Evolutionary conservation across 176 grass and related monocot species (phyloP).

Genomic region (Lolium rigidum): DNA sequence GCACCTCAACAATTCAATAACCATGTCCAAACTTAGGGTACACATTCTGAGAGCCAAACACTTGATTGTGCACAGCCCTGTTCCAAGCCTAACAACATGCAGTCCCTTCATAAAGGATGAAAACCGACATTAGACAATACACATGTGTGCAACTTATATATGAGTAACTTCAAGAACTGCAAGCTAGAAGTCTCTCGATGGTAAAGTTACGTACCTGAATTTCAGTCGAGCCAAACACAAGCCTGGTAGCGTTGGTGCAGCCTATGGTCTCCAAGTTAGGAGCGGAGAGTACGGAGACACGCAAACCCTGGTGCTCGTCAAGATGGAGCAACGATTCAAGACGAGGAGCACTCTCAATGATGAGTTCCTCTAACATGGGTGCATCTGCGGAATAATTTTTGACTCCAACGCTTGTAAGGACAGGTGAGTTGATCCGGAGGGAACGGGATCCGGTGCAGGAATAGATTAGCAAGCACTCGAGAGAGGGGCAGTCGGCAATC

Average conservation of each 20-base stretch:
- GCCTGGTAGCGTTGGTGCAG: not conserved
- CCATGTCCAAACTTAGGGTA: not conserved
- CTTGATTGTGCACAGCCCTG: not conserved
- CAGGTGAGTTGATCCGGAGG: not conserved
- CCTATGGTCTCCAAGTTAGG: not conserved
- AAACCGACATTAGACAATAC: not conserved
- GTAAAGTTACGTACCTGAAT: not conserved
- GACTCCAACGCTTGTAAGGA: not conserved
- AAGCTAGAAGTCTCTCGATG: too few relatives aligned
- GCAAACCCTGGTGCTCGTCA: not conserved
- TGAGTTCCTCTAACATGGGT: not conserved
- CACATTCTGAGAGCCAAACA: not conserved
- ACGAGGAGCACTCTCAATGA: not conserved
- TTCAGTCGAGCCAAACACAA: not conserved
- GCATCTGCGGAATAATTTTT: too few relatives aligned
- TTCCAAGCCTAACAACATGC: not conserved
- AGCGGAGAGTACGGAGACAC: not conserved
- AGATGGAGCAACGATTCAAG: not conserved
- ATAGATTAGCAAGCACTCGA: not conserved
- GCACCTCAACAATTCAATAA: slow-evolving; percentile 13
- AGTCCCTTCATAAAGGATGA: slow-evolving; percentile 11
- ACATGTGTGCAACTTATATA: not conserved
- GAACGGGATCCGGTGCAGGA: not conserved
- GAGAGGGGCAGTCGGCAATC: not conserved
- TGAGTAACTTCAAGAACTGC: not conserved